Base-by-base conservation (phyloP, 176 grass and related monocot genomes). In the Bromus sterilis region DNA sequence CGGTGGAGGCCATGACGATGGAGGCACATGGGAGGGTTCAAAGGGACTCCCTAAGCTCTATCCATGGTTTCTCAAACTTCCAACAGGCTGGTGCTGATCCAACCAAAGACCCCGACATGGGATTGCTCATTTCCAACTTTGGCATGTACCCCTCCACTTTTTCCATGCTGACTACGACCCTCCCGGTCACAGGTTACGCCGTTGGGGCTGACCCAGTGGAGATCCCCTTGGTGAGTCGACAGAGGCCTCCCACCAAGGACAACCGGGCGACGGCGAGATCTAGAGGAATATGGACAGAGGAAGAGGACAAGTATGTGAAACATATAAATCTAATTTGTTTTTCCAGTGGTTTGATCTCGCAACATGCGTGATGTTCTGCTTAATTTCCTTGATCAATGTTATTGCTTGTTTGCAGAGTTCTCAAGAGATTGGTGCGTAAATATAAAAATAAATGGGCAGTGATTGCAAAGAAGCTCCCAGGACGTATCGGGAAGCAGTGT, bases 401-500 rank as follows among this genome's bases (percentile, higher is more conserved):
- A 11, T 63, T 56, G 37, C 16, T 74, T 80, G 34, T 80, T 21
- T 26, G 15, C n/a, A 94, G 95, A 5, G 66, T 89, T 35, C 70
- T 98, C 29, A 82, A 71, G 34, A 53, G 71, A 55, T 63, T 93
- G 86, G 90, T 94, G 26, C 65, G 11, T 14, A 56, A 51, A 1
- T 58, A 84, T 48, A 92, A 90, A 20, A 83, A 91, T 9, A 94
- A 76, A 72, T 98, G 95, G 90, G 74, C 78, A 10, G 16, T 71
- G 37, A 94, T 98, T 84, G 81, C 92, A 30, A 66, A 87, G 57
- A 83, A 46, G 66, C 60, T 94, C 64, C 88, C 78, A 0, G 88
- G 90, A 5, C 86, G 90, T 57, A 94, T 93, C 12, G 92, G 92
- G 13, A 98, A 94, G 80, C 90, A 93, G 37, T 93, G 95, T 9